Percentiles rank a stretch among this genome's conserved stretches.
Evolutionary conservation across 306 rosid genomes (phyloP).

Genomic region (Oxytropis ochrocephala): DNA sequence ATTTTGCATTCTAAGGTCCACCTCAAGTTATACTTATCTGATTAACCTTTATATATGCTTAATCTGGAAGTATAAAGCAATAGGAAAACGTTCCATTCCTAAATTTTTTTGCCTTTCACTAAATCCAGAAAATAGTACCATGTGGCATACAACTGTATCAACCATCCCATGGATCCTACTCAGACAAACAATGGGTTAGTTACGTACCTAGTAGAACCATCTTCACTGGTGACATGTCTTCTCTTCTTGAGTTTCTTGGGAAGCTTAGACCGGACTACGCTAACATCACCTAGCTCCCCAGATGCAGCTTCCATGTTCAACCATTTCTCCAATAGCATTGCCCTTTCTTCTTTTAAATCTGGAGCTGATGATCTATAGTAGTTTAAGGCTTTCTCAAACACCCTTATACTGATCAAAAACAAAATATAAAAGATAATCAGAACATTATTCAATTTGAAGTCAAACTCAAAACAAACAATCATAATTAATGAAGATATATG

Average conservation of each 20-base stretch:
- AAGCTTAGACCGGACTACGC: constrained; percentile 72
- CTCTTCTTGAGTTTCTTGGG: constrained; percentile 95
- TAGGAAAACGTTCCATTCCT: no score
- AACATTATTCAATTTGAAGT: no score
- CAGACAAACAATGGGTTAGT: not conserved
- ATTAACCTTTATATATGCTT: no score
- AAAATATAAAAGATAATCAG: constrained; percentile 13
- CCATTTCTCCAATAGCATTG: constrained; percentile 92
- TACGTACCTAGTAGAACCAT: constrained; percentile 79
- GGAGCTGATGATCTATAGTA: constrained; percentile 83
- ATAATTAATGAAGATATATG: no score
- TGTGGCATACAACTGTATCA: not conserved
- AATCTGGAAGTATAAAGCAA: no score
- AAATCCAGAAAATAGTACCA: not conserved
- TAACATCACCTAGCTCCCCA: constrained; percentile 72
- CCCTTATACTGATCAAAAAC: constrained; percentile 59
- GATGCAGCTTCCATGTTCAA: constrained; percentile 63
- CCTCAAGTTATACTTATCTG: no score
- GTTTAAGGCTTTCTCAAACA: constrained; percentile 72
- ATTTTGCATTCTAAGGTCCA: no score
- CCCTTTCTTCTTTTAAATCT: constrained; percentile 90
- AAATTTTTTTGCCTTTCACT: no score
- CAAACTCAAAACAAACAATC: no score
- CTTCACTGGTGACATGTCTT: constrained; percentile 58
- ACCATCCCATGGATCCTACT: not conserved